Evolutionary conservation across 2,329 filamentous ascomycete genomes (phyloP), one percentile per base, ranked within the genome.

Genomic region (Stachybotrys chlorohalonatus): DNA sequence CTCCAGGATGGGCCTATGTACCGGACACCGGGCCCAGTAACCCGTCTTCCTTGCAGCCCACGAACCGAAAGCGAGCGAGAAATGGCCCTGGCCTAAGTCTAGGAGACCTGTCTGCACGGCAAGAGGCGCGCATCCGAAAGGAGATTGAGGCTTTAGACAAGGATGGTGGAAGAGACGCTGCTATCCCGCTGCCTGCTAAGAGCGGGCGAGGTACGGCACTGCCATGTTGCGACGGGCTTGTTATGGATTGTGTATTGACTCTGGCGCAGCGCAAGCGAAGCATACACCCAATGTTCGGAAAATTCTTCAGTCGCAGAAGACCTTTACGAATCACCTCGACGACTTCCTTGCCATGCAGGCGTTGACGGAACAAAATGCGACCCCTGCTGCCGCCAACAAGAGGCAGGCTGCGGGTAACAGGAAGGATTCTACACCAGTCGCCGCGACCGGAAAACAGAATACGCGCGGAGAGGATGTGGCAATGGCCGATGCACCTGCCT

Each of bases 1-100:
- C 90, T 1, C 91, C 93, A 1, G 93, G 93, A 64, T 97, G 91
- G 87, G 90, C 90, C 11, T 96, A 96, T 68, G 89, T 96, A 1
- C 85, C 91, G 32, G 90, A 96, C 66, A 85, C 81, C 67, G 80
- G 69, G 47, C 78, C 81, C 54, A 78, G 82, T 54, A 78, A 81
- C 11, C 77, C 82, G 9, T 78, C 80, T 53, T 77, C 77, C 56
- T 71, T 75, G 59, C 72, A 70, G 57, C 77, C 74, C 56, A 71
- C 74, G 59, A 81, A 79, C 76, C 81, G 87, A 58, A 95, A 95
- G 72, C 87, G 90, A 64, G 85, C 83, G 32, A 80, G 87, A 58
- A 81, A 77, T 63, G 70, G 79, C 56, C 75, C 75, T 5, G 75
- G 67, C 6, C 67, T 73, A 31, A 80, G 73, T 59, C 71, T 77